phyloP scores from a whole-genome alignment of 1,284 basidiomycete species.

The Cryptococcus sp. region DNA sequence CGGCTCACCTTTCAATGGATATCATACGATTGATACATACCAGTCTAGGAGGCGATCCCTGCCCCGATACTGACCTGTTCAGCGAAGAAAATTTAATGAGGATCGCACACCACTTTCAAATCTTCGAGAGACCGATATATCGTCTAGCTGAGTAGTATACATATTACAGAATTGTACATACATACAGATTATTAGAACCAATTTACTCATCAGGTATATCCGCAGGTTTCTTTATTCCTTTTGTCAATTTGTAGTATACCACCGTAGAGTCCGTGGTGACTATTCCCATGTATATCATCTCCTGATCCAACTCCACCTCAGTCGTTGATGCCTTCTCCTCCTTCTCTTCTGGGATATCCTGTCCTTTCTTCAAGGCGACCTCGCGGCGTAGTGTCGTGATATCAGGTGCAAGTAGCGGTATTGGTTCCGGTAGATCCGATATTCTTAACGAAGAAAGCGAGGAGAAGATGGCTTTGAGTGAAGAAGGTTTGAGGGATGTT shows the following conservation, averaged over 20 bases:
- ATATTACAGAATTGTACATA: not conserved
- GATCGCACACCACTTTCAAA: no score
- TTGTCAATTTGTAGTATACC: conserved; percentile 48
- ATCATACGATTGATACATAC: no score
- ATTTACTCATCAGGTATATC: conserved; percentile 48
- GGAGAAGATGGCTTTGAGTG: conserved; percentile 36
- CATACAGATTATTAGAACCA: not conserved
- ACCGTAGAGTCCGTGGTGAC: conserved; percentile 45
- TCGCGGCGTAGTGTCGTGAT: conserved; percentile 20
- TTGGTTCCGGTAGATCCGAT: conserved; percentile 17
- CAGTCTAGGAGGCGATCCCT: no score
- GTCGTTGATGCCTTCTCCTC: not conserved
- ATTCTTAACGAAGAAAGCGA: conserved; percentile 17
- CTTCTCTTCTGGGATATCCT: not conserved
- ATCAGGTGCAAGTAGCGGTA: conserved; percentile 26
- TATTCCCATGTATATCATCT: conserved; percentile 46
- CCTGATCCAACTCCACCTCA: conserved; percentile 27
- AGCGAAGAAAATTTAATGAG: no score
- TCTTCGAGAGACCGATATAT: no score
- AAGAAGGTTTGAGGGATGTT: conserved; percentile 36
- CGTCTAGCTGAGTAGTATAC: no score
- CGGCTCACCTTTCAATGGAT: no score
- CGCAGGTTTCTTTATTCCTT: conserved; percentile 48
- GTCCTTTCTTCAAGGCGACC: conserved; percentile 2
- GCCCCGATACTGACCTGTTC: no score